Conservation (phyloP, 1,139 yeast species). For the Nakaseomyces bracarensis region DNA sequence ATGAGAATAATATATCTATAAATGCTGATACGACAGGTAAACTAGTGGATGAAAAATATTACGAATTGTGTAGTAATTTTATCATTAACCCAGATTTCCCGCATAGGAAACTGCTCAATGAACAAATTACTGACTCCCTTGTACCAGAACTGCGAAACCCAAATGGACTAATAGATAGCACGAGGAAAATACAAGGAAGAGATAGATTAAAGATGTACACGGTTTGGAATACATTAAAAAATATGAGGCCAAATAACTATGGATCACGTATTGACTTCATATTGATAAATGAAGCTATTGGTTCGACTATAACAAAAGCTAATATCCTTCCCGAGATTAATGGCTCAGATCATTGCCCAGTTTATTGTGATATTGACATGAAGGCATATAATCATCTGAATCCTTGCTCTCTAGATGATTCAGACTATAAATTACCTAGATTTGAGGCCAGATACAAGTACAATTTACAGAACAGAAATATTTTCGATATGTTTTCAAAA, state of each 20-base stretch:
- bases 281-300: constrained; percentile 39
- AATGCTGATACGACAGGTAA: constrained; percentile 25
- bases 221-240: constrained; percentile 81
- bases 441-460: constrained; percentile 53
- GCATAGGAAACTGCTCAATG: constrained; percentile 41
- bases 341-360: constrained; percentile 96
- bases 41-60: constrained; percentile 39
- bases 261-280: constrained; percentile 87
- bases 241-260: constrained; percentile 72
- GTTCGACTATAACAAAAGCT: constrained; percentile 37
- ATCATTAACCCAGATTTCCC: constrained; percentile 35
- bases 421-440: constrained; percentile 27
- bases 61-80: constrained; percentile 36
- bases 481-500: constrained; percentile 43
- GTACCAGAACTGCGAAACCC: constrained; percentile 30
- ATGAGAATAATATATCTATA: constrained; percentile 29
- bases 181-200: constrained; percentile 48
- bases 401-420: constrained; percentile 3
- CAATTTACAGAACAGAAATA: constrained; percentile 45
- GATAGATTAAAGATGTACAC: constrained; percentile 64
- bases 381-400: constrained; percentile 5
- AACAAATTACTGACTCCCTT: constrained; percentile 30
- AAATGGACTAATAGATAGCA: constrained; percentile 50
- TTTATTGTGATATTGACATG: constrained; percentile 55
- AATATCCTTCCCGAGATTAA: constrained; percentile 59